phyloP scores from a whole-genome alignment of 331 rosid species.

The Malus hybrid region DNA sequence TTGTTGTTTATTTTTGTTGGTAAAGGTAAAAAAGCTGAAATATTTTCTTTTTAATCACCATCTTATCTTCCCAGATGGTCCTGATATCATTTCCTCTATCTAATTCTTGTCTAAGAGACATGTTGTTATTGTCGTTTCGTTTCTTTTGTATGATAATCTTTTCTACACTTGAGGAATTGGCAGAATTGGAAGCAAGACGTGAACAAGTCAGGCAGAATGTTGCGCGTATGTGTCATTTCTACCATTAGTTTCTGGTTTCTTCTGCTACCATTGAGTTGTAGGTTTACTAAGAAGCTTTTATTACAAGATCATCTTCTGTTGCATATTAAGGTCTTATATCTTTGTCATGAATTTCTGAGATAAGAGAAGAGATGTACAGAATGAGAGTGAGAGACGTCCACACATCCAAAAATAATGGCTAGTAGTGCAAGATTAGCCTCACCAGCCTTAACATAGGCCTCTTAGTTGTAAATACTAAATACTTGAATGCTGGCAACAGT shows the following conservation, averaged over 20 bases:
- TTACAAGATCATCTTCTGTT: neutral
- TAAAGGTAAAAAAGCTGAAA: too few species aligned
- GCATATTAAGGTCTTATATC: neutral
- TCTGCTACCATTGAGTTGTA: neutral
- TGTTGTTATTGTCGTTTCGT: neutral
- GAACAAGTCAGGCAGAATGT: constrained; percentile 74
- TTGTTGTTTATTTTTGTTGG: neutral
- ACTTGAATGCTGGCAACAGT: neutral
- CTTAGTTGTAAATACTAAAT: neutral
- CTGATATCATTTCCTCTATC: neutral
- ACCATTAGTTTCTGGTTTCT: neutral
- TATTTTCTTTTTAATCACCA: neutral
- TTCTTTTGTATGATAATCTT: neutral
- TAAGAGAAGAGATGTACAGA: neutral
- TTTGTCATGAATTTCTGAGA: neutral
- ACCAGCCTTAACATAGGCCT: neutral
- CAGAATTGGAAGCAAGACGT: constrained; percentile 78
- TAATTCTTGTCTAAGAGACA: neutral
- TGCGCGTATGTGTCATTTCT: constrained; percentile 55
- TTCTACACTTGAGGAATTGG: constrained; percentile 56
- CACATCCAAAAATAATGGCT: neutral
- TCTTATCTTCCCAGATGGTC: neutral
- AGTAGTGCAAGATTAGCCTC: neutral
- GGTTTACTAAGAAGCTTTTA: neutral
- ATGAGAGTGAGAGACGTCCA: neutral